Percentiles rank a stretch among this genome's conserved stretches.
phyloP scores from a whole-genome alignment of 1,139 yeast species.

The Arxiozyma slooffiae region DNA sequence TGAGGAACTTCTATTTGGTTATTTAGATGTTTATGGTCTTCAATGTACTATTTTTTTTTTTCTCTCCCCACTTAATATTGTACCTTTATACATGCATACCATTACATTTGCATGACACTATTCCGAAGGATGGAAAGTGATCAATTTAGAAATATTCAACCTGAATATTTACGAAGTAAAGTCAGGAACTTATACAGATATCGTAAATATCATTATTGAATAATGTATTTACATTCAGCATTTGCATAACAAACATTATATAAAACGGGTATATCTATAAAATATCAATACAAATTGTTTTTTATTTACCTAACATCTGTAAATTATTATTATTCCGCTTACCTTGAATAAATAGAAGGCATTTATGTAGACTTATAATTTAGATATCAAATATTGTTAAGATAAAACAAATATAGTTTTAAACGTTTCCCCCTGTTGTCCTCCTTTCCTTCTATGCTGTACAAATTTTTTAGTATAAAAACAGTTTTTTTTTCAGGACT shows the following conservation, averaged over 20 bases:
- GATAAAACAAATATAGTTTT: not conserved
- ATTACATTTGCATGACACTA: not conserved
- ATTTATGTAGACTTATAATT: no score
- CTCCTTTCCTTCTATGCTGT: not conserved
- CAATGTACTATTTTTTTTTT: not conserved
- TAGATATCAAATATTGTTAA: not conserved
- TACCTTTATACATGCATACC: not conserved
- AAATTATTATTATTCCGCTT: no score
- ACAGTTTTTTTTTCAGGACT: not conserved
- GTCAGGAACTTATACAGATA: slow-evolving; percentile 9
- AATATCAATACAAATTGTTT: not conserved
- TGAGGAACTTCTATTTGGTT: not conserved
- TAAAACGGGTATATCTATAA: not conserved
- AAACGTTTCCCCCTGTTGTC: not conserved
- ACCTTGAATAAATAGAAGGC: not conserved
- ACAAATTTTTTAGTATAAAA: no score
- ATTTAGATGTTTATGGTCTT: not conserved
- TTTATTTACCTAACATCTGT: not conserved
- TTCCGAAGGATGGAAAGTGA: slow-evolving; percentile 1
- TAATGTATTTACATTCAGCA: slow-evolving; percentile 13
- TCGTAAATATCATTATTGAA: slow-evolving; percentile 14
- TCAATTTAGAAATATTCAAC: slow-evolving; percentile 3
- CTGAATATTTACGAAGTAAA: slow-evolving; percentile 16
- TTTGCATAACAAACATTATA: slow-evolving; percentile 3
- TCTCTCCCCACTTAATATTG: not conserved